Percentiles rank a stretch among this genome's conserved stretches.
These are phyloP conservation scores for Stemphylium lycopersici DNA, from an alignment of 2,329 filamentous ascomycete species.

Conservation along the genomic window DNA sequence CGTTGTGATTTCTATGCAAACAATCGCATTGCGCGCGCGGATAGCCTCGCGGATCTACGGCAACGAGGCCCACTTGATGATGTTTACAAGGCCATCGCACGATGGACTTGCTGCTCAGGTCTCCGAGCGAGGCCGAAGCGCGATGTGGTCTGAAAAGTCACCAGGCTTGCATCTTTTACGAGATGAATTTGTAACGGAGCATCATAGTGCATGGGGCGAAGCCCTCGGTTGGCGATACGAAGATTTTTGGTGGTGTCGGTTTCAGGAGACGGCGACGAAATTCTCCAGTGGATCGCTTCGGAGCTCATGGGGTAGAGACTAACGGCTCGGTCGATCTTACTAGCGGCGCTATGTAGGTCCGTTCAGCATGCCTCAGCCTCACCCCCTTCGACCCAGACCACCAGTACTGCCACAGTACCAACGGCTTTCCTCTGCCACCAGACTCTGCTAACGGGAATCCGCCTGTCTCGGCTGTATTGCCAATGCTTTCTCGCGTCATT, in stretches of 20 bases:
- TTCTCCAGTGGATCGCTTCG: slow-evolving; percentile 3
- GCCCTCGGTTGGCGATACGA: not conserved
- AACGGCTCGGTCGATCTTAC: slow-evolving; percentile 18
- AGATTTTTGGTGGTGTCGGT: not conserved
- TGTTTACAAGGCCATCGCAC: not conserved
- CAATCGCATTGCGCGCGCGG: not conserved
- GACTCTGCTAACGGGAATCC: not conserved
- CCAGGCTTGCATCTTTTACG: not conserved
- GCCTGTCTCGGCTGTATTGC: not conserved
- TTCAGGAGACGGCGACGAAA: slow-evolving; percentile 3
- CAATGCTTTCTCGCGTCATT: not conserved
- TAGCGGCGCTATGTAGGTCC: slow-evolving; percentile 2
- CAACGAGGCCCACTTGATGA: not conserved
- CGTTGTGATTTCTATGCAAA: not conserved
- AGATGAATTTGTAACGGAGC: not conserved
- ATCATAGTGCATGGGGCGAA: not conserved
- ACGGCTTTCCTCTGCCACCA: slow-evolving; percentile 3
- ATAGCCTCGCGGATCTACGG: not conserved
- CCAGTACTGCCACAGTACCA: slow-evolving; percentile 1
- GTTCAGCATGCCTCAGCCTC: slow-evolving; percentile 10
- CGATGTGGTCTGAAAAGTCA: no score
- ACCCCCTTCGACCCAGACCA: not conserved
- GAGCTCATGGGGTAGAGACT: slow-evolving; percentile 2
- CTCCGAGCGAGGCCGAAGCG: no score
- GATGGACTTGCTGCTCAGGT: no score